These are phyloP conservation scores for Neobulgaria alba DNA, from an alignment of 2,329 filamentous ascomycete species.

Conservation along the genomic window DNA sequence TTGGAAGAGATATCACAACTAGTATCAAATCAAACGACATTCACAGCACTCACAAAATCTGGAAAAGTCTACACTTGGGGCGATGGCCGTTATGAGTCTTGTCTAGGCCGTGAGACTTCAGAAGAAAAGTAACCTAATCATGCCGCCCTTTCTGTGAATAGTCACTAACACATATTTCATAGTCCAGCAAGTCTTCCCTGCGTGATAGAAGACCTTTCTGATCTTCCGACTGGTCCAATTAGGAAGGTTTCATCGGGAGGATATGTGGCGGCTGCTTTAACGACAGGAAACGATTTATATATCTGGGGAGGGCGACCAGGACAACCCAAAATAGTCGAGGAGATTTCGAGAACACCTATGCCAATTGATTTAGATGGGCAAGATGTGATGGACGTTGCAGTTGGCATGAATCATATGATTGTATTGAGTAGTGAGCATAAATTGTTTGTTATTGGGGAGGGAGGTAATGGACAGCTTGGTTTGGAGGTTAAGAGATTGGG, in stretches of 20 bases:
- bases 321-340: conserved; percentile 12
- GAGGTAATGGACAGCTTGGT: conserved; percentile 52
- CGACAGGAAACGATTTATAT: conserved; percentile 49
- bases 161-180: neutral
- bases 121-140: conserved; percentile 9
- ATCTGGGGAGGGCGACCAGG: conserved; percentile 44
- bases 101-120: conserved; percentile 43
- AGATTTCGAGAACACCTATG: conserved; percentile 11
- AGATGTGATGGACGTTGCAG: conserved; percentile 47
- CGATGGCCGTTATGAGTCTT: conserved; percentile 48
- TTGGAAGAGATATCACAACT: conserved; percentile 13
- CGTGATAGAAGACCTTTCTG: conserved; percentile 39
- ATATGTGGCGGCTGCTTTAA: conserved; percentile 49
- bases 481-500: conserved; percentile 22
- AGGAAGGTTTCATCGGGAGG: conserved; percentile 44
- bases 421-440: conserved; percentile 40
- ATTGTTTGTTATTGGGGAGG: conserved; percentile 48
- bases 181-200: conserved; percentile 38
- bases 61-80: conserved; percentile 40
- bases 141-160: neutral
- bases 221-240: conserved; percentile 43
- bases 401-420: conserved; percentile 52
- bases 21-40: conserved; percentile 31
- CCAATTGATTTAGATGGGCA: conserved; percentile 32
- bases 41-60: conserved; percentile 30